phyloP scores from a whole-genome alignment of 345 rosid genomes.

The Eucalyptus regnans region DNA sequence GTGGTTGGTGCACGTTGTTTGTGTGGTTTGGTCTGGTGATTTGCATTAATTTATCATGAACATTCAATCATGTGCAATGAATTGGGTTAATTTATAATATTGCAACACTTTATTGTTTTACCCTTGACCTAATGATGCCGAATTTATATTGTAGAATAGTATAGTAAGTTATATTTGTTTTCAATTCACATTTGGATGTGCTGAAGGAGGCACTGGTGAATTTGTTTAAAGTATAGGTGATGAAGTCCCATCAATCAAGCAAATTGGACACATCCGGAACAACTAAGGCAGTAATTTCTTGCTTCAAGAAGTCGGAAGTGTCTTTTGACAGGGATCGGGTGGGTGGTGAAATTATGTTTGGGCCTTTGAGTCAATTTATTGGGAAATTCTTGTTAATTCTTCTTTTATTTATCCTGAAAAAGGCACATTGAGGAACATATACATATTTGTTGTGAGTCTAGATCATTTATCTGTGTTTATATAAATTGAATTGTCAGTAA shows the following conservation, averaged over 20 bases:
- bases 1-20: not conserved
- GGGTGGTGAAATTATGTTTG: not conserved
- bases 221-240: slow-evolving; percentile 32
- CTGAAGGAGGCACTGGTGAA: not conserved
- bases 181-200: not conserved
- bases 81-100: not conserved
- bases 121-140: not conserved
- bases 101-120: not conserved
- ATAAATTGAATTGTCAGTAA: not conserved
- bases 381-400: not conserved
- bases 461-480: not conserved
- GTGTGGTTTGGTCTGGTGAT: not conserved
- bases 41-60: not conserved
- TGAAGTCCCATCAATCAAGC: slow-evolving; percentile 91
- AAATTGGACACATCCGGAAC: slow-evolving; percentile 93
- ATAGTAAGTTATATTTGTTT: not conserved
- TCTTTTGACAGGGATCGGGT: slow-evolving; percentile 73
- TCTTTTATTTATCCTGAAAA: not conserved
- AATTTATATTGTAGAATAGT: not conserved
- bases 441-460: not conserved
- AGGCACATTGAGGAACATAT: not conserved
- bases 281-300: slow-evolving; percentile 87
- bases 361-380: not conserved
- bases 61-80: not conserved
- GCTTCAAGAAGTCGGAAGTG: slow-evolving; percentile 86